Evolutionary conservation across 345 rosid genomes (phyloP).

Genomic region (Pugionium cornutum): DNA sequence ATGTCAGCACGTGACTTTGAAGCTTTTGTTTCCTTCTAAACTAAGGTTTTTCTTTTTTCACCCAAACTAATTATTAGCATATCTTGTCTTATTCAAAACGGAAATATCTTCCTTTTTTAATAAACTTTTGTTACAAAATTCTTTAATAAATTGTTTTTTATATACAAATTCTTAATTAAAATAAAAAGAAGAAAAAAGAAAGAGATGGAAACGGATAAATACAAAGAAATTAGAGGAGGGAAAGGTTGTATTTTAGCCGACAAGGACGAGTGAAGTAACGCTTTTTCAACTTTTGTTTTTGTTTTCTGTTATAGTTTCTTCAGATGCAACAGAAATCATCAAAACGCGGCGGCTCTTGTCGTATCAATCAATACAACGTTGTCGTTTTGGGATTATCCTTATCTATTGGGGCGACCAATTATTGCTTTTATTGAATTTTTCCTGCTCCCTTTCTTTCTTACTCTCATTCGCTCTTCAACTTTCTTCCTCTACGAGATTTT

Average conservation of each 20-base stretch:
- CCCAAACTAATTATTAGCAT: not conserved
- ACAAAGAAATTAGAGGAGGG: not conserved
- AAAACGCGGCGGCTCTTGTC: constrained; percentile 44
- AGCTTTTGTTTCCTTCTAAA: constrained; percentile 33
- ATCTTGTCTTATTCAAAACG: not conserved
- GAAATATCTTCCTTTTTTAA: constrained; percentile 6
- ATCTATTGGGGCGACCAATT: constrained; percentile 39
- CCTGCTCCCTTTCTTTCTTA: not conserved
- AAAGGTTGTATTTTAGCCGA: constrained; percentile 23
- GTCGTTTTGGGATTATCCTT: constrained; percentile 36
- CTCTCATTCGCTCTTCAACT: constrained; percentile 25
- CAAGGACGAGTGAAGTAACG: constrained; percentile 32
- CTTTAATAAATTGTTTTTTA: no score
- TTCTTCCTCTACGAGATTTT: constrained; percentile 7
- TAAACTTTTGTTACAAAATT: no score
- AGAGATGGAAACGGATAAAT: constrained; percentile 17
- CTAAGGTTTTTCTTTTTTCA: constrained; percentile 18
- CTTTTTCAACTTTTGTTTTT: not conserved
- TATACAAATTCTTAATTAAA: not conserved
- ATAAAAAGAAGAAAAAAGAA: not conserved
- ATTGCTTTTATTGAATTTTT: constrained; percentile 2
- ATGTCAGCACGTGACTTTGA: constrained; percentile 28
- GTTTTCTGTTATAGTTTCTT: constrained; percentile 15
- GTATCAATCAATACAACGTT: constrained; percentile 32
- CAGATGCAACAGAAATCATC: constrained; percentile 32